Evolutionary conservation across 2,329 filamentous ascomycete species (phyloP).

Genomic region (Colletotrichum echinochloae): DNA sequence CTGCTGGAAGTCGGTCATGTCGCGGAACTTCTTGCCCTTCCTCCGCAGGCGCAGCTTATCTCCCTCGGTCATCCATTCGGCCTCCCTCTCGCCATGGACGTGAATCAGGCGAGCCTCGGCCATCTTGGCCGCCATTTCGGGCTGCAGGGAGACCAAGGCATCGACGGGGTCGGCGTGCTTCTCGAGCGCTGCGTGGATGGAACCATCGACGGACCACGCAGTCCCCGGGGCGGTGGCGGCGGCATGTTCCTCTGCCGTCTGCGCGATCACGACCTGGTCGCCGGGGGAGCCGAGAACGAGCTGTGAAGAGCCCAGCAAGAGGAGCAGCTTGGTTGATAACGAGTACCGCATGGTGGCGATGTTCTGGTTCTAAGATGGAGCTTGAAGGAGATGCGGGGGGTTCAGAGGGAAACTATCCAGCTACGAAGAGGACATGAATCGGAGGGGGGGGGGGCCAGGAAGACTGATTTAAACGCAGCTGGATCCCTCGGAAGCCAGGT

Average conservation of each 20-base stretch:
- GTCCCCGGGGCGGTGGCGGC: not conserved
- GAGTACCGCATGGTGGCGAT: slow-evolving; percentile 27
- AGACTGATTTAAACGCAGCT: not conserved
- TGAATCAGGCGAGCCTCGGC: slow-evolving; percentile 70
- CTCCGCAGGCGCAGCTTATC: slow-evolving; percentile 78
- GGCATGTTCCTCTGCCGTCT: not conserved
- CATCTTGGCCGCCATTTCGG: slow-evolving; percentile 45
- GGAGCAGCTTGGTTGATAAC: slow-evolving; percentile 26
- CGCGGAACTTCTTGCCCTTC: slow-evolving; percentile 77
- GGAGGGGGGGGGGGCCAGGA: not conserved
- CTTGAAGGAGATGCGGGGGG: not conserved
- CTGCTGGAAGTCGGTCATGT: slow-evolving; percentile 74
- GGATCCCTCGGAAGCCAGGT: not conserved
- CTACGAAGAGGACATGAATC: too few species aligned
- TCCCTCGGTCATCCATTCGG: slow-evolving; percentile 77
- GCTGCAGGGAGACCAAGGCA: slow-evolving; percentile 45
- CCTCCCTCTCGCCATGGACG: slow-evolving; percentile 70
- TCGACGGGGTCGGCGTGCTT: slow-evolving; percentile 48
- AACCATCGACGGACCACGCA: slow-evolving; percentile 4
- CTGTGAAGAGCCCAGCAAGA: slow-evolving; percentile 35
- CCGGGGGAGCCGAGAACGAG: slow-evolving; percentile 10
- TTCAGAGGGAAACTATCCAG: not conserved
- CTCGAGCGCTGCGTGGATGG: slow-evolving; percentile 45
- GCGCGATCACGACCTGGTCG: slow-evolving; percentile 27
- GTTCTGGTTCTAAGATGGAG: not conserved